These are phyloP conservation scores for Monosporascus ibericus DNA, from an alignment of 2,329 filamentous ascomycete species.

Conservation along the genomic window DNA sequence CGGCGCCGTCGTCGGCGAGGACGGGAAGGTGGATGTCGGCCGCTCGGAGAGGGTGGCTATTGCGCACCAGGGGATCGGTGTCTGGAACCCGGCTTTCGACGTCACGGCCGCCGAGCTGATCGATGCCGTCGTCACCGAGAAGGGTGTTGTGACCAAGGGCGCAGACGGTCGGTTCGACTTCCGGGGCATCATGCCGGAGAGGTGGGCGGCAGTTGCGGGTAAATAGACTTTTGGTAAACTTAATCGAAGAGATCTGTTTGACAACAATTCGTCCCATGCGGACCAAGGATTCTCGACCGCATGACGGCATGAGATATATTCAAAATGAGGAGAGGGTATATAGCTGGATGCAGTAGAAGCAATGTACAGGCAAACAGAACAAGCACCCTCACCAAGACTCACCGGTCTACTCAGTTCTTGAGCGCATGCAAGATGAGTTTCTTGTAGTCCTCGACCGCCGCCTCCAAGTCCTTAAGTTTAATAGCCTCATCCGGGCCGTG, in stretches of 20 bases:
- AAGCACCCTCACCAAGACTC: too few species aligned
- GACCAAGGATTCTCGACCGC: too few species aligned
- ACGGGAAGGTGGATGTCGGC: slow-evolving; percentile 57
- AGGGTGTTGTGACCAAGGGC: slow-evolving; percentile 77
- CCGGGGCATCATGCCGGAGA: slow-evolving; percentile 47
- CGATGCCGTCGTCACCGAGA: slow-evolving; percentile 90
- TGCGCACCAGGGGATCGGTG: slow-evolving; percentile 68
- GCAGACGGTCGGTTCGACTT: slow-evolving; percentile 64
- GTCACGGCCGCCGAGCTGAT: slow-evolving; percentile 86
- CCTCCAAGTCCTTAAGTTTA: slow-evolving; percentile 67
- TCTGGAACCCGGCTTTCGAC: slow-evolving; percentile 98
- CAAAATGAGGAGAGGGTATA: too few species aligned
- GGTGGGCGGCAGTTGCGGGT: slow-evolving; percentile 38
- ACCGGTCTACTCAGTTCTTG: slow-evolving; percentile 11
- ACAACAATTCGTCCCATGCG: too few species aligned
- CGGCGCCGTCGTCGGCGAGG: slow-evolving; percentile 62
- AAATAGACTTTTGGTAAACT: slow-evolving; percentile 5
- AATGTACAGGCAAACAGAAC: too few species aligned
- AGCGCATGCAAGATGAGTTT: slow-evolving; percentile 56
- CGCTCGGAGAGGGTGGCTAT: slow-evolving; percentile 70
- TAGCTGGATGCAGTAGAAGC: too few species aligned
- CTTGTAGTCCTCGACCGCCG: slow-evolving; percentile 74
- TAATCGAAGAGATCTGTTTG: too few species aligned
- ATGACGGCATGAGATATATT: too few species aligned
- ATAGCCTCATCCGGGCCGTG: slow-evolving; percentile 80